Conservation (phyloP, 768 basidiomycete species). For the Cyclocybe cylindracea region DNA sequence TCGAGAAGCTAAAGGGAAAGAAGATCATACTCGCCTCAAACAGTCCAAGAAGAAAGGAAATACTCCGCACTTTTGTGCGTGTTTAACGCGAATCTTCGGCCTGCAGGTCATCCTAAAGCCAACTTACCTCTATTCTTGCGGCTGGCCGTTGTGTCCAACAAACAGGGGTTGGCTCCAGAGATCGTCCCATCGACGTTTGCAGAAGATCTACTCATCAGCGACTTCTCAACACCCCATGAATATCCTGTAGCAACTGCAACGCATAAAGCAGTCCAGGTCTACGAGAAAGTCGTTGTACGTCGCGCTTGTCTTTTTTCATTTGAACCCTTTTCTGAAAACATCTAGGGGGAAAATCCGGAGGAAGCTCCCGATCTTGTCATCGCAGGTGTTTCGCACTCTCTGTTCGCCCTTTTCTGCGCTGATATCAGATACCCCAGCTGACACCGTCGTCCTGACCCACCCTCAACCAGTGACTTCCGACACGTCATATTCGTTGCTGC, state of each 20-base stretch:
- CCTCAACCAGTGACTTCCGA: slow-evolving; percentile 61
- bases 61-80: slow-evolving; percentile 76
- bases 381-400: slow-evolving; percentile 49
- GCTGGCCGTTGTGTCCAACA: slow-evolving; percentile 1
- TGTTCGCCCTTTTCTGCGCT: slow-evolving; percentile 49
- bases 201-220: slow-evolving; percentile 69
- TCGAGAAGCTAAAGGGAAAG: slow-evolving; percentile 71
- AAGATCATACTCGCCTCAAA: slow-evolving; percentile 84
- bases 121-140: not conserved
- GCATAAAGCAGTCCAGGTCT: slow-evolving; percentile 38
- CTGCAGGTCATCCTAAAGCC: not conserved
- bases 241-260: slow-evolving; percentile 41
- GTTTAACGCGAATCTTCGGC: slow-evolving; percentile 3
- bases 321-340: slow-evolving; percentile 66
- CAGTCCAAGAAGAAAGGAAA: slow-evolving; percentile 83
- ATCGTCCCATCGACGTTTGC: slow-evolving; percentile 58
- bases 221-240: slow-evolving; percentile 60
- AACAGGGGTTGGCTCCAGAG: slow-evolving; percentile 42
- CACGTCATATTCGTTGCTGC: slow-evolving; percentile 53
- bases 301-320: slow-evolving; percentile 48
- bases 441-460: slow-evolving; percentile 92
- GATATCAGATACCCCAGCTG: slow-evolving; percentile 82
- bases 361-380: slow-evolving; percentile 51
- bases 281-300: slow-evolving; percentile 37
- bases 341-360: slow-evolving; percentile 46